Evolutionary conservation across 2,329 filamentous ascomycete genomes (phyloP), one percentile per base, ranked within the genome.

Genomic region (Trichoderma koningii): DNA sequence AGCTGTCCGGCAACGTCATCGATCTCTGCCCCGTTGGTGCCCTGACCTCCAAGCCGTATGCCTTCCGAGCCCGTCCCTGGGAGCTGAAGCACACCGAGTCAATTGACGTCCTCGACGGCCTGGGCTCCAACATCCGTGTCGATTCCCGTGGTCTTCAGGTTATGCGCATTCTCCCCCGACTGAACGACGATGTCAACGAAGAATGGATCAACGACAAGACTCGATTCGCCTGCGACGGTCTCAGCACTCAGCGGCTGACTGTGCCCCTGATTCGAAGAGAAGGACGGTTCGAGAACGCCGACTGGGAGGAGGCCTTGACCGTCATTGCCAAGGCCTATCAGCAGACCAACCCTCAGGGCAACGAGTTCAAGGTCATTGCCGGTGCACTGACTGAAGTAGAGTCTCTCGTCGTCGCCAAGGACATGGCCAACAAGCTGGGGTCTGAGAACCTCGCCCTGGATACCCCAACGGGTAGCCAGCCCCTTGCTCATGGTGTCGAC

Each of bases 191-290:
- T 73, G 88, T 99, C 73, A 99, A 99, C 78, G 95, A 99, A 82
- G 95, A 99, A 79, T 99, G 95, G 95, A 98, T 99, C 78, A 95
- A 98, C 79, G 95, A 99, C 83, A 99, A 98, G 85, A 89, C 92
- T 47, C 88, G 95, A 69, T 99, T 98, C 77, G 94, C 95, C 48
- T 96, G 93, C 76, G 95, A 99, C 76, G 95, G 95, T 56, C 84
- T 99, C 70, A 96, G 93, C 86, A 98, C 94, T 53, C 95, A 99
- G 80, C 88, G 95, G 75, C 83, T 99, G 64, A 98, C 95, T 42
- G 95, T 94, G 70, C 95, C 95, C 48, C 81, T 99, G 68, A 88
- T 97, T 73, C 91, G 93, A 71, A 88, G 89, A 65, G 90, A 96
- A 66, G 90, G 93, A 74, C 92, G 94, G 76, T 98, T 99, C 77